Conservation (phyloP, 495 filamentous ascomycete genomes). For the Xylaria cubensis region DNA sequence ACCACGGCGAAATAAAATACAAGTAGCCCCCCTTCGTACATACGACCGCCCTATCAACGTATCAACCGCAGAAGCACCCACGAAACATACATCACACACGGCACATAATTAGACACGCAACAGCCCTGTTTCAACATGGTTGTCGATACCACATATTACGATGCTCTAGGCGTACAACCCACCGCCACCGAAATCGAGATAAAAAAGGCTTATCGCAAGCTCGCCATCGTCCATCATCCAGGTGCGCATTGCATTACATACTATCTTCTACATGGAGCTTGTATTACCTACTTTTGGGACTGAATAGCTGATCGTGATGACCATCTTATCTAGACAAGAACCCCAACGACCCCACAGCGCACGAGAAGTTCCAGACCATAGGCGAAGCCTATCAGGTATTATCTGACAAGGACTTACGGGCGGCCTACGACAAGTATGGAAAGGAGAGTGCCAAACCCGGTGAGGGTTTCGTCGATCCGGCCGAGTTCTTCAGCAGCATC, state of each 20-base stretch:
- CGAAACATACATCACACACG: not conserved
- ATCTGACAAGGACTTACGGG: slow-evolving; percentile 82
- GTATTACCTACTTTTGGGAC: not conserved
- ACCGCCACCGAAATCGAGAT: slow-evolving; percentile 94
- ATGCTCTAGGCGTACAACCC: slow-evolving; percentile 84
- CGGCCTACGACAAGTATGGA: slow-evolving; percentile 93
- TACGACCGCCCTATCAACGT: not conserved
- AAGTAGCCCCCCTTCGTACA: not conserved
- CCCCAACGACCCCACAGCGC: slow-evolving; percentile 92
- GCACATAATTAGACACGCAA: not conserved
- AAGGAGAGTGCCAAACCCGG: slow-evolving; percentile 89
- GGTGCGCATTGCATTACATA: slow-evolving; percentile 41
- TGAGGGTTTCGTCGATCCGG: slow-evolving; percentile 92
- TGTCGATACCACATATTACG: slow-evolving; percentile 87
- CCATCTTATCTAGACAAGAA: slow-evolving; percentile 80
- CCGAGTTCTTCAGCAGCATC: slow-evolving; percentile 98
- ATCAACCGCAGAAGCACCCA: not conserved
- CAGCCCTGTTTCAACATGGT: slow-evolving; percentile 63
- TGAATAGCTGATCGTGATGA: slow-evolving; percentile 25
- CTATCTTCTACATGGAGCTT: not conserved
- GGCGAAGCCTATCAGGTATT: slow-evolving; percentile 99
- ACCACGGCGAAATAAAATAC: slow-evolving; percentile 1
- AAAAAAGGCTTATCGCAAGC: slow-evolving; percentile 98
- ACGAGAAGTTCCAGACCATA: slow-evolving; percentile 91
- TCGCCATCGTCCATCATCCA: slow-evolving; percentile 78